Evolutionary conservation across 805 yeast genomes (phyloP).

Genomic region (Hanseniaspora lachancei): DNA sequence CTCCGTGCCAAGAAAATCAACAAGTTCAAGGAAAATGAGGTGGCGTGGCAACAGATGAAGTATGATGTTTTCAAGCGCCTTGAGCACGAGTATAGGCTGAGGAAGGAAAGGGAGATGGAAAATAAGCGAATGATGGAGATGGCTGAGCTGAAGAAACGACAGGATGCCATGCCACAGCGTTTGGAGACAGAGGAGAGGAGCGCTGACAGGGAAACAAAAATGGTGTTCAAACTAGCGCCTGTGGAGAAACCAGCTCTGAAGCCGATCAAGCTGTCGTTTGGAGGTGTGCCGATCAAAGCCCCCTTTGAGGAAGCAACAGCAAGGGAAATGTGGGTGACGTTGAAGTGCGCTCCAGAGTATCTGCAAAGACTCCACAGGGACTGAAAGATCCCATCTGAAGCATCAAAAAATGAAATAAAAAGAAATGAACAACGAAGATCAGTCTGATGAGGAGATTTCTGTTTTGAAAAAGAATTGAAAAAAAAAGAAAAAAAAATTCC

Average conservation of each 20-base stretch:
- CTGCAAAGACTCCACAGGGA: not conserved
- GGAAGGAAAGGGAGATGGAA: constrained; percentile 9
- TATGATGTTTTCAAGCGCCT: not conserved
- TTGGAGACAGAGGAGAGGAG: not conserved
- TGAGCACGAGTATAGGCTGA: not conserved
- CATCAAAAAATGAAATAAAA: too few species aligned
- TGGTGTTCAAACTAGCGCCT: constrained; percentile 3
- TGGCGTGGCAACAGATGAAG: constrained; percentile 10
- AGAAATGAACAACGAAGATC: too few species aligned
- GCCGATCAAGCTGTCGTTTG: constrained; percentile 2
- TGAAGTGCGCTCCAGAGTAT: not conserved
- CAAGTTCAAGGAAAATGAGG: constrained; percentile 9
- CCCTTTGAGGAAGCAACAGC: not conserved
- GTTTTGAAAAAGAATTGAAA: too few species aligned
- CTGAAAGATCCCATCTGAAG: too few species aligned
- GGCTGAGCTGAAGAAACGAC: constrained; percentile 2
- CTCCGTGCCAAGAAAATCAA: constrained; percentile 1
- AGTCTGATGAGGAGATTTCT: too few species aligned
- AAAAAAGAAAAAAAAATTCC: too few species aligned
- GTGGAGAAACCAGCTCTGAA: not conserved
- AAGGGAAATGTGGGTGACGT: constrained; percentile 1
- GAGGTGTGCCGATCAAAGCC: not conserved
- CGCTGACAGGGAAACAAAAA: not conserved
- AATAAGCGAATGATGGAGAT: constrained; percentile 3
- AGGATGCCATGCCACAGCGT: not conserved